These are phyloP conservation scores for Phytopythium boreale DNA, from an alignment of 352 stramenopile species.

Conservation along the genomic window DNA sequence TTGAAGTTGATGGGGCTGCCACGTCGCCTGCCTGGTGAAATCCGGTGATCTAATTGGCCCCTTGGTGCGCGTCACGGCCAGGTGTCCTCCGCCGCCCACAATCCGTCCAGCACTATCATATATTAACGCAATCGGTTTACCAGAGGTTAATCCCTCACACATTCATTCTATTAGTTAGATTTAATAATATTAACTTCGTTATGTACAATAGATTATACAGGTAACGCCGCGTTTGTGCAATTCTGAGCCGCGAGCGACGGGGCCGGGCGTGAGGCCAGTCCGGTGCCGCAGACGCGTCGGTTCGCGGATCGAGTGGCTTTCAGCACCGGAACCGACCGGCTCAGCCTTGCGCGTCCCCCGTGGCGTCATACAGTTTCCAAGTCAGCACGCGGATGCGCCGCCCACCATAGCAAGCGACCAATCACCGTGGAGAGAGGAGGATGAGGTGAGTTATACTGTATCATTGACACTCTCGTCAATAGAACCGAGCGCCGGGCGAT, in stretches of 20 bases:
- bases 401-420: neutral
- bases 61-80: constrained; percentile 17
- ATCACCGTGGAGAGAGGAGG: too few species aligned
- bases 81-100: neutral
- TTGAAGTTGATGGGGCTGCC: constrained; percentile 9
- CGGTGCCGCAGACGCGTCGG: neutral
- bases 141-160: too few species aligned
- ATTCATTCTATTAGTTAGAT: too few species aligned
- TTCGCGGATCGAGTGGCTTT: neutral
- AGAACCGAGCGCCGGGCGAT: too few species aligned
- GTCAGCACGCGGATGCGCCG: neutral
- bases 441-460: constrained; percentile 1
- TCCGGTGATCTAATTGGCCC: constrained; percentile 17
- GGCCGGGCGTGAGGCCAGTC: neutral
- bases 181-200: too few species aligned
- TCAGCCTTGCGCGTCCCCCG: neutral
- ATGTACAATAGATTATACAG: neutral
- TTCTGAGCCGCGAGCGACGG: too few species aligned
- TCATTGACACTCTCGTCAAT: constrained; percentile 1
- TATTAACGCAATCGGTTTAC: too few species aligned
- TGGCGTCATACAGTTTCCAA: constrained; percentile 2
- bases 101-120: too few species aligned
- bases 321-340: constrained; percentile 6
- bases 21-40: constrained; percentile 18
- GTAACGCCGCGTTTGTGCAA: constrained; percentile 4